phyloP scores from a whole-genome alignment of 805 yeast genomes.

The Kregervanrija delftensis region DNA sequence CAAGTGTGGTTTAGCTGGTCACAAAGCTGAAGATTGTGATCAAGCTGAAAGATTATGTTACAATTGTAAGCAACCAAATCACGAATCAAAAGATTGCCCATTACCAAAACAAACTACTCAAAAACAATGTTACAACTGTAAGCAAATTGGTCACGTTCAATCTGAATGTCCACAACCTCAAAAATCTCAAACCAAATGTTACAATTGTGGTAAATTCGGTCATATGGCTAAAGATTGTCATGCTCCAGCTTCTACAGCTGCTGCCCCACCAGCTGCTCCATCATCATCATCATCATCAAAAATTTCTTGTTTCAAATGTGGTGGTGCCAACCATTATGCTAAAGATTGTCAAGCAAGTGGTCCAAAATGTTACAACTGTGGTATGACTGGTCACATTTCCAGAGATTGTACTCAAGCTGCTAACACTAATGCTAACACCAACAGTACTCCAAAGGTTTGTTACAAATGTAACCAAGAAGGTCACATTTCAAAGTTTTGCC shows the following conservation, averaged over 20 bases:
- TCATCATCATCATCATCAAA: constrained; percentile 21
- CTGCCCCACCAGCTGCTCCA: constrained; percentile 21
- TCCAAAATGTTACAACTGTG: constrained; percentile 86
- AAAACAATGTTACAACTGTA: constrained; percentile 92
- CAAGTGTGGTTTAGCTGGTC: constrained; percentile 90
- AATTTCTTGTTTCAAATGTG: constrained; percentile 80
- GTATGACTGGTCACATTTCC: constrained; percentile 82
- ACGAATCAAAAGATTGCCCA: constrained; percentile 83
- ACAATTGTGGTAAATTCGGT: constrained; percentile 70
- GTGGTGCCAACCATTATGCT: constrained; percentile 90
- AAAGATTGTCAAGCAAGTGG: constrained; percentile 72
- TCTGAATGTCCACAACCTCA: constrained; percentile 69
- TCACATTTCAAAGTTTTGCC: constrained; percentile 81
- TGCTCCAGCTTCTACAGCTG: constrained; percentile 29
- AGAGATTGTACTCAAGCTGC: constrained; percentile 63
- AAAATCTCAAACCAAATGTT: constrained; percentile 60
- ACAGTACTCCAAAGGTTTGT: constrained; percentile 45
- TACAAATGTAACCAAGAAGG: constrained; percentile 75
- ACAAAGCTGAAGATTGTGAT: constrained; percentile 80
- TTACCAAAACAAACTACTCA: constrained; percentile 78
- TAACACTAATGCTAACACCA: constrained; percentile 12
- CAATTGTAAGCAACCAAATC: constrained; percentile 89
- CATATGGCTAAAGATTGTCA: constrained; percentile 78
- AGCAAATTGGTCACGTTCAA: constrained; percentile 84
- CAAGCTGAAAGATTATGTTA: constrained; percentile 84